These are phyloP conservation scores for Leptographium procerum DNA, from an alignment of 2,329 filamentous ascomycete genomes.

Conservation along the genomic window DNA sequence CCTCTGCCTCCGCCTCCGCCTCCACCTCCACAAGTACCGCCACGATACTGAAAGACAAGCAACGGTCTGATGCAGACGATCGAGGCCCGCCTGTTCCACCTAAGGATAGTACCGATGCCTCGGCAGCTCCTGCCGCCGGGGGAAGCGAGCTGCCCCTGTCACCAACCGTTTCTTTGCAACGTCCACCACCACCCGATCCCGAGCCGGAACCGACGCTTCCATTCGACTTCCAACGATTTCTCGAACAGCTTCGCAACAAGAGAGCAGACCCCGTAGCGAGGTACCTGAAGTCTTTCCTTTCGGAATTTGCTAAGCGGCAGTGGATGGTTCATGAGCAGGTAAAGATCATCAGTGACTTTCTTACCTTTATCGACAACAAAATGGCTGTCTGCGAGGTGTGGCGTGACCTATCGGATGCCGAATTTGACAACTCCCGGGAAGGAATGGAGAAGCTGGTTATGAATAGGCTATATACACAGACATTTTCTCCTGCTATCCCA, in stretches of 20 bases:
- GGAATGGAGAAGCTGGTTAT: constrained; percentile 99
- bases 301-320: constrained; percentile 92
- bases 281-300: constrained; percentile 87
- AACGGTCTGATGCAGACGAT: constrained; percentile 29
- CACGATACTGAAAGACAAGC: not conserved
- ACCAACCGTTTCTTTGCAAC: constrained; percentile 39
- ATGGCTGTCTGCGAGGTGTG: constrained; percentile 97
- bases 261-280: constrained; percentile 97
- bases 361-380: constrained; percentile 94
- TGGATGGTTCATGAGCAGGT: constrained; percentile 99
- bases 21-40: not conserved
- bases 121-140: constrained; percentile 13
- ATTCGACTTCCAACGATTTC: constrained; percentile 94
- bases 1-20: constrained; percentile 18
- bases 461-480: constrained; percentile 92
- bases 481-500: constrained; percentile 88
- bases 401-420: constrained; percentile 87
- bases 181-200: constrained; percentile 59
- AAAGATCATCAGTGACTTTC: constrained; percentile 94
- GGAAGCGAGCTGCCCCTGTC: constrained; percentile 28
- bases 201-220: constrained; percentile 74
- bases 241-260: constrained; percentile 90
- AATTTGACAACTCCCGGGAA: constrained; percentile 96
- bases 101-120: constrained; percentile 31
- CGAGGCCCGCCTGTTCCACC: constrained; percentile 46